These are phyloP conservation scores for Asclepias syriaca DNA, from an alignment of 257 asterid species.

Conservation along the genomic window DNA sequence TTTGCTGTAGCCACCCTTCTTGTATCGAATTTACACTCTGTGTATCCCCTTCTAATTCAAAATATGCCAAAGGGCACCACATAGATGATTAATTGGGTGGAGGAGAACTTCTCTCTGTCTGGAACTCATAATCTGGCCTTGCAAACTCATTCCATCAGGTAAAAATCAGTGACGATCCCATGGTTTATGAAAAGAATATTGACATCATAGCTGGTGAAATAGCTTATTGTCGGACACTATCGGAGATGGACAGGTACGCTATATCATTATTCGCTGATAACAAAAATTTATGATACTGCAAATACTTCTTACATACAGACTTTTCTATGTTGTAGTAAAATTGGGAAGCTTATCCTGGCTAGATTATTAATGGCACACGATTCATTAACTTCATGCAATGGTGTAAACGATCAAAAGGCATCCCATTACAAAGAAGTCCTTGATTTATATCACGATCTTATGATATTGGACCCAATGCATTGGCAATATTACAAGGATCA, in stretches of 20 bases:
- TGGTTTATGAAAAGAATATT: constrained; percentile 37
- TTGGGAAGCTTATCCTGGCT: constrained; percentile 90
- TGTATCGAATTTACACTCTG: constrained; percentile 44
- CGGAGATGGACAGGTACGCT: constrained; percentile 63
- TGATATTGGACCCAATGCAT: constrained; percentile 75
- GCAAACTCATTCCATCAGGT: constrained; percentile 33
- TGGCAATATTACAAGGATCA: constrained; percentile 68
- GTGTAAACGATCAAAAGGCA: constrained; percentile 26
- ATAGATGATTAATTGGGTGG: constrained; percentile 53
- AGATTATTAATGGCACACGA: constrained; percentile 73
- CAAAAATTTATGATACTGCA: constrained; percentile 10
- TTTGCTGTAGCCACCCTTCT: constrained; percentile 41
- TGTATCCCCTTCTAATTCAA: constrained; percentile 32
- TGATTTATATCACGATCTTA: constrained; percentile 59
- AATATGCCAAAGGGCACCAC: constrained; percentile 28
- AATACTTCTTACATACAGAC: constrained; percentile 16
- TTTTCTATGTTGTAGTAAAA: constrained; percentile 58
- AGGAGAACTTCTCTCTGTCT: constrained; percentile 35
- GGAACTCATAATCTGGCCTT: constrained; percentile 38
- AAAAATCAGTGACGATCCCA: constrained; percentile 33
- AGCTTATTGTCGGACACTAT: constrained; percentile 63
- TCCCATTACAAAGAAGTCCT: constrained; percentile 62
- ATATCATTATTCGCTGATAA: constrained; percentile 13
- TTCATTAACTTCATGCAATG: constrained; percentile 41
- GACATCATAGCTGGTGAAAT: constrained; percentile 60